Conservation (phyloP, 768 basidiomycete species). For the Mycena olivaceomarginata region DNA sequence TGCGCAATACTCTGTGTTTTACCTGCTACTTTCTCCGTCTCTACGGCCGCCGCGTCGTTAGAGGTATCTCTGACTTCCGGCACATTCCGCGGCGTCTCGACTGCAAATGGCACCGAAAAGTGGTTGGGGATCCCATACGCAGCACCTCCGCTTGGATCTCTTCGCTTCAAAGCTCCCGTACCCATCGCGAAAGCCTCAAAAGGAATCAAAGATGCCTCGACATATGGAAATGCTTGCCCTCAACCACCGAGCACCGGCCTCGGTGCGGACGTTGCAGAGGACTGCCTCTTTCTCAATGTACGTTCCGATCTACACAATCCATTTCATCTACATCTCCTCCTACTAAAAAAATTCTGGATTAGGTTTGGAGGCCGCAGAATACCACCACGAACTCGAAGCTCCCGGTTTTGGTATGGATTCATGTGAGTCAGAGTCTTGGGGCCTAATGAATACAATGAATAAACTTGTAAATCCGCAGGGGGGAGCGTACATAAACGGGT, state of each 20-base stretch:
- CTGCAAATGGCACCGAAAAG: slow-evolving; percentile 66
- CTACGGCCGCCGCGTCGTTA: slow-evolving; percentile 31
- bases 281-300: slow-evolving; percentile 75
- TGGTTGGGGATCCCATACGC: slow-evolving; percentile 81
- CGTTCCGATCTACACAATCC: no score
- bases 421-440: slow-evolving; percentile 54
- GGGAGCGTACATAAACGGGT: slow-evolving; percentile 64
- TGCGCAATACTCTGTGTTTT: no score
- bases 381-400: slow-evolving; percentile 52
- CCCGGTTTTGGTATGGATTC: slow-evolving; percentile 62
- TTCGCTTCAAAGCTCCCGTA: slow-evolving; percentile 76
- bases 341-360: background rate
- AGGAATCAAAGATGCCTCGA: slow-evolving; percentile 63
- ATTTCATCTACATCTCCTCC: background rate
- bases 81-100: slow-evolving; percentile 66
- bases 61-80: slow-evolving; percentile 65
- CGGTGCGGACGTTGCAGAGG: slow-evolving; percentile 68
- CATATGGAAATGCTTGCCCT: slow-evolving; percentile 75
- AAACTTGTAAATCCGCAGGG: slow-evolving; percentile 56
- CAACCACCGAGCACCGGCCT: slow-evolving; percentile 61
- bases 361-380: slow-evolving; percentile 61
- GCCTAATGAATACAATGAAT: background rate
- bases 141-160: slow-evolving; percentile 69
- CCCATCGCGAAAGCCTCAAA: slow-evolving; percentile 57
- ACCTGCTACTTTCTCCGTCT: no score